phyloP scores from a whole-genome alignment of 2,329 filamentous ascomycete genomes.

The Cladosporium halotolerans region DNA sequence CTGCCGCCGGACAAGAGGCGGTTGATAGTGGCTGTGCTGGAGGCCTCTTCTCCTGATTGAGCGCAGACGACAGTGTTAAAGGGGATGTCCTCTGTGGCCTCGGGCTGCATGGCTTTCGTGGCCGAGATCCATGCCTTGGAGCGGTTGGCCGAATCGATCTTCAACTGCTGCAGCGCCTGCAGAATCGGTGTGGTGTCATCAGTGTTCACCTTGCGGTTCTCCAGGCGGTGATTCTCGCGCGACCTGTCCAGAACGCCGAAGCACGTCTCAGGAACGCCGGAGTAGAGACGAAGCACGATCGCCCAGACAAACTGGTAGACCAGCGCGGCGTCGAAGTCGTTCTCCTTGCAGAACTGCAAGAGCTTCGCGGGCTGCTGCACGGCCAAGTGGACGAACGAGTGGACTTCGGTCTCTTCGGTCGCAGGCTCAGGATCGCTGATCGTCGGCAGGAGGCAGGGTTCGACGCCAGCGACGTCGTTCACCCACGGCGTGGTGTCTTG shows the following conservation, averaged over 20 bases:
- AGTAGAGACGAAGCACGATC: conserved; percentile 5
- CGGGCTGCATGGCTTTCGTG: background rate
- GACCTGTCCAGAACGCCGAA: conserved; percentile 1
- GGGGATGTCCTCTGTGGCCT: background rate
- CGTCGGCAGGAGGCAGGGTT: conserved; percentile 2
- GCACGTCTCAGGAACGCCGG: background rate
- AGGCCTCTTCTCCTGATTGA: background rate
- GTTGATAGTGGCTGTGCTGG: conserved; percentile 1
- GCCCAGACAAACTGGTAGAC: conserved; percentile 8
- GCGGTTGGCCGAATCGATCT: background rate
- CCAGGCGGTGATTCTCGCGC: background rate
- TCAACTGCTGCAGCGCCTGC: conserved; percentile 1
- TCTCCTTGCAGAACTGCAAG: conserved; percentile 7
- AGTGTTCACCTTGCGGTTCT: background rate
- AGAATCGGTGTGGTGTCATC: background rate
- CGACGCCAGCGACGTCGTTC: background rate
- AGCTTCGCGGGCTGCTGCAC: conserved; percentile 4
- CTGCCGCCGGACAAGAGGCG: conserved; percentile 1
- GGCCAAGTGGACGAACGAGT: background rate
- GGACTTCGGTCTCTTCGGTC: background rate
- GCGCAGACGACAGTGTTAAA: conserved; percentile 7
- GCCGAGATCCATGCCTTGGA: background rate
- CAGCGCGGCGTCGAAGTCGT: background rate
- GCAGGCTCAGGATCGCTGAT: background rate
- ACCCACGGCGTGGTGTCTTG: background rate